phyloP scores from a whole-genome alignment of 176 grass and related monocot genomes.

The Rhynchospora tenuis region DNA sequence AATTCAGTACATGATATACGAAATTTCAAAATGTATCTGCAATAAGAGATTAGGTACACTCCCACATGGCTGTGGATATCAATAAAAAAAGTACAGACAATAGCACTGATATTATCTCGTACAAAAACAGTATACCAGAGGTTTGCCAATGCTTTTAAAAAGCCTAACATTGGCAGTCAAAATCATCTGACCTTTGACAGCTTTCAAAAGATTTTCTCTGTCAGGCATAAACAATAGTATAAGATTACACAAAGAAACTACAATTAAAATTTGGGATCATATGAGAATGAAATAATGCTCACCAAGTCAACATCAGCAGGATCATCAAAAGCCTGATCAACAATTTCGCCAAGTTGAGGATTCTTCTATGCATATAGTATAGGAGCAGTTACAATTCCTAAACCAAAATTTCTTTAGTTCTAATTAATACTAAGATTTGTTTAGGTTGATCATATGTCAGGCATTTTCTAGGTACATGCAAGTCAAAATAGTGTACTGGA shows the following conservation, averaged over 20 bases:
- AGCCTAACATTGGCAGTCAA: not conserved
- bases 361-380: slow-evolving; percentile 88
- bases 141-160: not conserved
- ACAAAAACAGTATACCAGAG: not conserved
- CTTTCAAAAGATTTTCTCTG: not conserved
- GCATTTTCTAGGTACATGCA: not conserved
- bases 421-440: no score
- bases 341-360: slow-evolving; percentile 71
- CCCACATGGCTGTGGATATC: not conserved
- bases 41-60: not conserved
- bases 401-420: no score
- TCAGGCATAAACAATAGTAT: not conserved
- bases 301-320: slow-evolving; percentile 75
- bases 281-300: slow-evolving; percentile 28
- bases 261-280: not conserved
- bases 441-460: no score
- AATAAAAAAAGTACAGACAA: not conserved
- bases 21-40: not conserved
- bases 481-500: not conserved
- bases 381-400: slow-evolving; percentile 89
- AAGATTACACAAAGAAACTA: no score
- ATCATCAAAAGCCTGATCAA: slow-evolving; percentile 66
- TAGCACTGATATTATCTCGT: not conserved
- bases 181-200: not conserved
- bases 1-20: not conserved